Evolutionary conservation across 768 basidiomycete species (phyloP).

Genomic region (Megacollybia marginata): DNA sequence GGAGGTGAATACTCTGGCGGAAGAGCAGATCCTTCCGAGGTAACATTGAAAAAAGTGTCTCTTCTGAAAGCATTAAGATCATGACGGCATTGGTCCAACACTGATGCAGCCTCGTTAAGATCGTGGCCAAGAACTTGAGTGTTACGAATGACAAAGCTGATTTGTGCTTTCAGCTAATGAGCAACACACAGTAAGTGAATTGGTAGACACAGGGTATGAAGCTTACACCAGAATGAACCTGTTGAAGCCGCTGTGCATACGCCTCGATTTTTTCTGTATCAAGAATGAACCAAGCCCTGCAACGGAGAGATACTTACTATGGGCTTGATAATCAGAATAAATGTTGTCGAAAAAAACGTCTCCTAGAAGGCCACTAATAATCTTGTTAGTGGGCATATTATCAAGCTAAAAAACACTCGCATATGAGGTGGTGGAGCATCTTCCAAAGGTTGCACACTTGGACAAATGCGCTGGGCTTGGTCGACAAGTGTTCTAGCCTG

Average conservation of each 20-base stretch:
- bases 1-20: not conserved
- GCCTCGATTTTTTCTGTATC: slow-evolving; percentile 30
- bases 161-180: no score
- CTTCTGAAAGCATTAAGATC: slow-evolving; percentile 12
- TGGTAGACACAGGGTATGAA: not conserved
- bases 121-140: slow-evolving; percentile 8
- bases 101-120: slow-evolving; percentile 10
- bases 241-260: slow-evolving; percentile 27
- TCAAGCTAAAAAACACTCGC: slow-evolving; percentile 12
- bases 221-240: slow-evolving; percentile 26
- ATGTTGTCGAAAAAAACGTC: slow-evolving; percentile 38
- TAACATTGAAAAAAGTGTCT: slow-evolving; percentile 18
- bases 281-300: slow-evolving; percentile 3
- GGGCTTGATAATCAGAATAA: slow-evolving; percentile 34
- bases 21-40: not conserved
- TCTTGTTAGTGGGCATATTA: not conserved
- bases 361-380: slow-evolving; percentile 25
- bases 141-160: no score
- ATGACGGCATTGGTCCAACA: slow-evolving; percentile 5
- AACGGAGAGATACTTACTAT: slow-evolving; percentile 19
- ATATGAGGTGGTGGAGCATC: slow-evolving; percentile 31
- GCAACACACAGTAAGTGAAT: not conserved
- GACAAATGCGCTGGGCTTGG: slow-evolving; percentile 30
- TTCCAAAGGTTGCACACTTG: slow-evolving; percentile 29
- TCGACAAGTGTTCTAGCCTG: slow-evolving; percentile 28